phyloP scores from a whole-genome alignment of 495 filamentous ascomycete genomes.

The Lepidopterella palustris region DNA sequence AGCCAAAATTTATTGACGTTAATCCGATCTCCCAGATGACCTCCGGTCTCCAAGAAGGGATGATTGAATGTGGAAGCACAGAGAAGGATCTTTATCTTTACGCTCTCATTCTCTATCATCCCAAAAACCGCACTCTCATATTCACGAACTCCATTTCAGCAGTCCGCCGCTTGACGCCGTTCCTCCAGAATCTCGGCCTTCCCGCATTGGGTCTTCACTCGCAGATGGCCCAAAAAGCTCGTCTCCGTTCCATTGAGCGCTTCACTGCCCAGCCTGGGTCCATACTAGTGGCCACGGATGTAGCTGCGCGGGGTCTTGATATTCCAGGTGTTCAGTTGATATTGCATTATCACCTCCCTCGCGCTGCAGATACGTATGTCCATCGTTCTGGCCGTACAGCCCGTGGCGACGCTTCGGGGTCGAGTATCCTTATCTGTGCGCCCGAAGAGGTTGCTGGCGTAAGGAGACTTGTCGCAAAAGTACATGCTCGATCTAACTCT shows the following conservation, averaged over 20 bases:
- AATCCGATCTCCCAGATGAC: slow-evolving; percentile 87
- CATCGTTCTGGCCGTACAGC: slow-evolving; percentile 94
- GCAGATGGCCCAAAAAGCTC: slow-evolving; percentile 94
- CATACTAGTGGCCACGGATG: slow-evolving; percentile 88
- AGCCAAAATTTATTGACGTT: slow-evolving; percentile 86
- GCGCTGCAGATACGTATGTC: slow-evolving; percentile 86
- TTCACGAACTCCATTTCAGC: slow-evolving; percentile 96
- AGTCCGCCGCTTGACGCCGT: slow-evolving; percentile 76
- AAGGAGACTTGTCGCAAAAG: slow-evolving; percentile 75
- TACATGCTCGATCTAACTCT: slow-evolving; percentile 50
- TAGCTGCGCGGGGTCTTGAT: slow-evolving; percentile 93
- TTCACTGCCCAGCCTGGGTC: slow-evolving; percentile 59
- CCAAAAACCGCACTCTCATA: slow-evolving; percentile 69
- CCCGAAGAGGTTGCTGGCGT: slow-evolving; percentile 86
- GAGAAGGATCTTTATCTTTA: slow-evolving; percentile 98
- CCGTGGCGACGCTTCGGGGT: slow-evolving; percentile 67
- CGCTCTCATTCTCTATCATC: slow-evolving; percentile 74
- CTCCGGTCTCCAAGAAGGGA: slow-evolving; percentile 72
- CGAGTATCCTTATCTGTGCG: slow-evolving; percentile 79
- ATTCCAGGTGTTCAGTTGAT: slow-evolving; percentile 82
- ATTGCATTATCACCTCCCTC: slow-evolving; percentile 91
- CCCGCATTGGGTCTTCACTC: slow-evolving; percentile 78
- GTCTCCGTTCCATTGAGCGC: slow-evolving; percentile 82
- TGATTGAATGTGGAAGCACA: slow-evolving; percentile 83
- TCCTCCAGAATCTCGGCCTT: slow-evolving; percentile 77